Percentiles rank a stretch among this genome's conserved stretches.
These are phyloP conservation scores for Salinomyces thailandicus DNA, from an alignment of 2,329 filamentous ascomycete genomes.

Conservation along the genomic window DNA sequence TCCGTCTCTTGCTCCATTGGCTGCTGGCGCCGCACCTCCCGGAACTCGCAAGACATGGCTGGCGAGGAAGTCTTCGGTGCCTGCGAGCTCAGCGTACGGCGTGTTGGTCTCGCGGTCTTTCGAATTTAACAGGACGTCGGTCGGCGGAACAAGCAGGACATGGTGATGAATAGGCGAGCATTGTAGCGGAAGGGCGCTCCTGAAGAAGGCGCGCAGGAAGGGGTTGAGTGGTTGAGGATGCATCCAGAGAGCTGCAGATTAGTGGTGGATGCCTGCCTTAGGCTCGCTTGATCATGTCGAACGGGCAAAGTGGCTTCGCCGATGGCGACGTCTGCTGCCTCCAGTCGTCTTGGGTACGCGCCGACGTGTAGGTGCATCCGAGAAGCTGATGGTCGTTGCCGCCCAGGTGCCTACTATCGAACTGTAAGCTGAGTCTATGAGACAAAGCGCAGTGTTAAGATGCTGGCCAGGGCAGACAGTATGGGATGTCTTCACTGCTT, in stretches of 20 bases:
- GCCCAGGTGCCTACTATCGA: no score
- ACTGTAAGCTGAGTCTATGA: neutral
- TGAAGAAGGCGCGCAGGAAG: constrained; percentile 97
- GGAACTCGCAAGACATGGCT: constrained; percentile 93
- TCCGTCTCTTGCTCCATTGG: constrained; percentile 43
- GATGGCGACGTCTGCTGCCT: neutral
- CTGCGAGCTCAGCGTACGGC: constrained; percentile 67
- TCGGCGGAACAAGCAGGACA: constrained; percentile 85
- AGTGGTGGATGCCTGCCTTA: neutral
- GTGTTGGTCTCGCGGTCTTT: constrained; percentile 78
- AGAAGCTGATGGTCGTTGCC: neutral
- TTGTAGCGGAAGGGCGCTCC: constrained; percentile 83
- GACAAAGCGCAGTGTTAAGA: neutral
- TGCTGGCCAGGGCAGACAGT: no score
- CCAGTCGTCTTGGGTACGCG: no score
- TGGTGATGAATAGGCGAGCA: constrained; percentile 86
- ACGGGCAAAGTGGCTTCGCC: neutral
- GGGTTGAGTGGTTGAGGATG: constrained; percentile 68
- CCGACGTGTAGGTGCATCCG: no score
- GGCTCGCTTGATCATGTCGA: neutral
- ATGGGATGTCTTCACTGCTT: no score
- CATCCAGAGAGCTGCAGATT: constrained; percentile 11
- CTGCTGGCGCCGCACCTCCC: constrained; percentile 39
- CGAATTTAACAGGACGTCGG: constrained; percentile 78
- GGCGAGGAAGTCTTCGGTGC: constrained; percentile 85